Base-by-base conservation (phyloP, 495 filamentous ascomycete genomes). In the Talaromyces liani region DNA sequence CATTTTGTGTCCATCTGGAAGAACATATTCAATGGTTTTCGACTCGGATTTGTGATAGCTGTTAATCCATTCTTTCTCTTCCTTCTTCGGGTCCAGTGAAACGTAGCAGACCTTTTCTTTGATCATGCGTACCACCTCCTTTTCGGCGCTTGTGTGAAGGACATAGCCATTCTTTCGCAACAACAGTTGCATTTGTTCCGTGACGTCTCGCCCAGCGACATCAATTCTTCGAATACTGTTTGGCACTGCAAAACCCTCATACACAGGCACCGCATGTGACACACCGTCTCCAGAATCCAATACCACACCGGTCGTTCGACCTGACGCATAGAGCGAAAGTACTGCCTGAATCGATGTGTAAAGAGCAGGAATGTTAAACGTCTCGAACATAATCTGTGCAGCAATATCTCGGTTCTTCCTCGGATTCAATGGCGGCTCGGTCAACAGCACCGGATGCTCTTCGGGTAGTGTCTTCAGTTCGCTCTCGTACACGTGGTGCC, bases 291-390 rank as follows among this genome's bases (percentile, higher is more conserved):
- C 95, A 10, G 91, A 88, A 71, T 99, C 95, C 39, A 99, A 78
- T 0, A 99, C 94, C 64, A 98, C 91, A 67, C 94, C 94, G 1
- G 95, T 99, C 3, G 94, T 99, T 67, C 94, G 89, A 16, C 94
- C 94, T 34, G 92, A 96, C 36, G 94, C 92, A 77, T 98, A 99
- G 5, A 99, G 83, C 9, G 95, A 97, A 45, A 99, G 84, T 18
- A 98, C 92, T 3, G 94, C 94, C 80, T 99, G 94, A 62, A 99
- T 97, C 5, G 93, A 97, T 22, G 90, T 94, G 79, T 97, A 97
- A 51, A 99, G 80, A 0, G 94, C 95, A 3, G 94, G 94, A 2
- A 97, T 92, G 70, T 98, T 99, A 83, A 98, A 98, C 25, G 93
- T 97, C 78, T 99, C 94, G 77, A 99, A 99, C 65, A 99, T 88